phyloP scores from a whole-genome alignment of 306 rosid species.

The Herpetospermum pedunculosum region DNA sequence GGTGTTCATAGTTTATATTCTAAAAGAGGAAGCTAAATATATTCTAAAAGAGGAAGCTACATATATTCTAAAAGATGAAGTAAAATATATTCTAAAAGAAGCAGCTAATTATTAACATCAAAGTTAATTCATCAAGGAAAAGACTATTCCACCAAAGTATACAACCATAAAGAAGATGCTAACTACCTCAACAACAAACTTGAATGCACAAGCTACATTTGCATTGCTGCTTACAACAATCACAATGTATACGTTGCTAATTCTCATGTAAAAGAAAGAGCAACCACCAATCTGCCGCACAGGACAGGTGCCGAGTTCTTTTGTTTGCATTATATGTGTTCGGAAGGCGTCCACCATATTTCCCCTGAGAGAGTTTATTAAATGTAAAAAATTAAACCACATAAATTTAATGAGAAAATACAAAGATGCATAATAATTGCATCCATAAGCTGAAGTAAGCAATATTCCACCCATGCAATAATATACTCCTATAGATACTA shows the following conservation, averaged over 20 bases:
- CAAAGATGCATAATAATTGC: neutral
- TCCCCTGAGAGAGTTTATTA: slow-evolving; percentile 43
- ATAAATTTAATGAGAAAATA: neutral
- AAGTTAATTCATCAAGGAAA: neutral
- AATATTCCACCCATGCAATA: neutral
- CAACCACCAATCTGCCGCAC: slow-evolving; percentile 97
- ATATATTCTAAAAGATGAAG: neutral
- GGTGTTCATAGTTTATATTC: neutral
- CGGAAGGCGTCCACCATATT: slow-evolving; percentile 99
- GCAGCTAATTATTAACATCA: no score
- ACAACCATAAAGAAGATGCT: neutral
- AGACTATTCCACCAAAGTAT: neutral
- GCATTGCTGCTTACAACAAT: slow-evolving; percentile 99
- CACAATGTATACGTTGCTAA: slow-evolving; percentile 90
- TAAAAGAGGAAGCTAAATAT: neutral
- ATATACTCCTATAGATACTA: neutral
- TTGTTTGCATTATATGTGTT: slow-evolving; percentile 89
- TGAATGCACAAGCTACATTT: slow-evolving; percentile 95
- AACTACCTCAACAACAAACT: slow-evolving; percentile 92
- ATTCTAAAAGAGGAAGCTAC: no score
- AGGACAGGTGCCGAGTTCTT: slow-evolving; percentile 97
- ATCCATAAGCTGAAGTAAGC: neutral
- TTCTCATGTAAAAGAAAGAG: slow-evolving; percentile 94
- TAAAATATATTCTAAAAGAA: no score
- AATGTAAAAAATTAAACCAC: neutral